These are phyloP conservation scores for Yamadazyma taylorii DNA, from an alignment of 1,139 yeast species.

Conservation along the genomic window DNA sequence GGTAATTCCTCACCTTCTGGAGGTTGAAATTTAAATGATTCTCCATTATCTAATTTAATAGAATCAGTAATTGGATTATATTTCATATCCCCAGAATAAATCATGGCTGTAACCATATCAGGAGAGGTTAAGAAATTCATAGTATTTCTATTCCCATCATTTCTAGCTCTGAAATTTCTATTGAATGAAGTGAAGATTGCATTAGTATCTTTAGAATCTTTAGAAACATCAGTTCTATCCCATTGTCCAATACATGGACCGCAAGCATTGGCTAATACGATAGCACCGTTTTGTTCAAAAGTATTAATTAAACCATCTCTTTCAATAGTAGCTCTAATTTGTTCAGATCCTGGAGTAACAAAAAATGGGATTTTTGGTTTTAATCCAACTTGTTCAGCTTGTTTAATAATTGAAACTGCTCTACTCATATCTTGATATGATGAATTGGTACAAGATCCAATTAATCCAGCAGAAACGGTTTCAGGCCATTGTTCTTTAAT, in stretches of 20 bases:
- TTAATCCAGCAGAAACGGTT: constrained; percentile 81
- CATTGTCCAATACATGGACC: constrained; percentile 99
- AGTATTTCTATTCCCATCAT: constrained; percentile 95
- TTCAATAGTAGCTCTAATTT: constrained; percentile 94
- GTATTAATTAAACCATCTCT: constrained; percentile 85
- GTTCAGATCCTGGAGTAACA: constrained; percentile 99
- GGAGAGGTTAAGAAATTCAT: constrained; percentile 97
- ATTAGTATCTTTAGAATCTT: constrained; percentile 64
- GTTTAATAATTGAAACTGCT: constrained; percentile 81
- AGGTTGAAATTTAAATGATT: constrained; percentile 68
- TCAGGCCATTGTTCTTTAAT: constrained; percentile 77
- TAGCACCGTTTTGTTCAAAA: constrained; percentile 83
- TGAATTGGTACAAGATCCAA: constrained; percentile 97
- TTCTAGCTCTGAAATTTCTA: constrained; percentile 95
- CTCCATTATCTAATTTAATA: constrained; percentile 64
- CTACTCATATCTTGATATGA: constrained; percentile 98
- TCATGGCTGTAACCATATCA: constrained; percentile 95
- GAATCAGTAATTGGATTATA: constrained; percentile 87
- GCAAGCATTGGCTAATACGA: constrained; percentile 94
- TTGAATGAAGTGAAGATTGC: constrained; percentile 95
- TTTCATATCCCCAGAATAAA: constrained; percentile 84
- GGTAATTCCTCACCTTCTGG: constrained; percentile 90
- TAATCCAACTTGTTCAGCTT: constrained; percentile 82
- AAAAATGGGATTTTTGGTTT: constrained; percentile 91
- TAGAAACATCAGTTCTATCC: constrained; percentile 75